A percentile compares a stretch with the other conserved stretches of the same genome.
Conservation (phyloP, 768 basidiomycete genomes). For the Boletus tylopilopsis region DNA sequence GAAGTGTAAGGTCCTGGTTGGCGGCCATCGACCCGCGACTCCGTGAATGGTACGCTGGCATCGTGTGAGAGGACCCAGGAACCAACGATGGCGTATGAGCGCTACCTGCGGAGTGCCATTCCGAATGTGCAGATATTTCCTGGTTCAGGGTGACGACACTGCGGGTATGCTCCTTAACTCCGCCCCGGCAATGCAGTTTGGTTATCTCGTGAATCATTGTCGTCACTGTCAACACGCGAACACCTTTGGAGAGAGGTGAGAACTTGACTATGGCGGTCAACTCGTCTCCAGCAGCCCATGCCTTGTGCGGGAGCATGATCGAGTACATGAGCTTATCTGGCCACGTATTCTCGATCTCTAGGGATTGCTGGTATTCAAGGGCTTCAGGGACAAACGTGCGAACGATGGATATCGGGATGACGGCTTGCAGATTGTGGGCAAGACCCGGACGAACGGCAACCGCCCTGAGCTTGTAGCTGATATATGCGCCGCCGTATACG, state of each 20-base stretch:
- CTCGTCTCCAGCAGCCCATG: slow-evolving; percentile 88
- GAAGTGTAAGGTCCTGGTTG: slow-evolving; percentile 12
- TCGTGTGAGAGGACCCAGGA: slow-evolving; percentile 1
- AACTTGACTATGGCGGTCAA: slow-evolving; percentile 84
- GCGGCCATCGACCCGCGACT: slow-evolving; percentile 13
- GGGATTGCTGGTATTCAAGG: slow-evolving; percentile 92
- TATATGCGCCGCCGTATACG: slow-evolving; percentile 54
- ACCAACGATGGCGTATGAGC: not conserved
- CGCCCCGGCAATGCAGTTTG: slow-evolving; percentile 53
- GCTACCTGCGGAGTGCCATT: slow-evolving; percentile 13
- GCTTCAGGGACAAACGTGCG: slow-evolving; percentile 78
- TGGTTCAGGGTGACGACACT: slow-evolving; percentile 62
- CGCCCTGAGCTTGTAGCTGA: slow-evolving; percentile 89
- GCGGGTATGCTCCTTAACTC: slow-evolving; percentile 57
- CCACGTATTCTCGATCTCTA: slow-evolving; percentile 97
- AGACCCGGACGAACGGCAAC: slow-evolving; percentile 76
- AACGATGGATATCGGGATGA: slow-evolving; percentile 59
- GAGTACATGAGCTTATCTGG: slow-evolving; percentile 96
- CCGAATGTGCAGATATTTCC: slow-evolving; percentile 60
- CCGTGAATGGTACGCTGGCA: slow-evolving; percentile 13
- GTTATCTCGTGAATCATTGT: slow-evolving; percentile 74
- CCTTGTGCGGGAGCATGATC: slow-evolving; percentile 91
- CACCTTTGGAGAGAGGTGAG: slow-evolving; percentile 82
- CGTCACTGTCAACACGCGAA: slow-evolving; percentile 59
- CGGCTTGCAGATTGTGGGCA: slow-evolving; percentile 61